Base-by-base conservation (phyloP, 768 basidiomycete genomes). In the Boletus bicolor region DNA sequence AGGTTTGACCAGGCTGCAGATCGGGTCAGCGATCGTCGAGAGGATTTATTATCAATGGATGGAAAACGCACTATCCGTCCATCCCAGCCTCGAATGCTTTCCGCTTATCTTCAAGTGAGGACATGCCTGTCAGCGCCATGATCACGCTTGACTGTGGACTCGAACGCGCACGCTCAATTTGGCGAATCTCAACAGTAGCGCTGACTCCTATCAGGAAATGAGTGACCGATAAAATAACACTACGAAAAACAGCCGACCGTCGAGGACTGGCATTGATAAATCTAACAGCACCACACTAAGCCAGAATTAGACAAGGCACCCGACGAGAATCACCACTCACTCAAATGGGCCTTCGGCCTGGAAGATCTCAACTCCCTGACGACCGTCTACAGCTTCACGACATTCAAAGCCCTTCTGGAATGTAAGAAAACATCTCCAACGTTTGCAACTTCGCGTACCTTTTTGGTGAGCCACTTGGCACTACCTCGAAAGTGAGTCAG, bases 221-320 rank as follows among this genome's bases (percentile, higher is more conserved):
- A 54, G 49, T 49, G n/a, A 11, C 32, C 7, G 5, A 17, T 24
- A n/a, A 15, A 48, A 17, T 26, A 9, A 14, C n/a, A 21, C 12
- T 38, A 19, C 34, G 34, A 36, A 51, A 19, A 35, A 57, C 32
- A 49, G 61, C 76, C 56, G 49, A 84, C 91, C 95, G 68, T 97
- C 92, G 53, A 97, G 81, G n/a, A 91, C 71, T 0, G 93, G 95
- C 94, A 97, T 97, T 1, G 91, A 93, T 53, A 97, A 74, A 70
- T 97, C 94, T 56, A 97, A 75, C 14, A 95, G 78, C 36, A 95
- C 87, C 35, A 93, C 83, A 58, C 93, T 95, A 49, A 51, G 45
- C 36, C 50, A 51, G n/a, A 14, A 44, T 50, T 19, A 61, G 51
- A 39, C 28, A 39, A 49, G 24, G 51, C 5, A 39, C 19, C 3